Evolutionary conservation across 1,284 basidiomycete genomes (phyloP).

Genomic region (Pyrrhoderma lamaoense): DNA sequence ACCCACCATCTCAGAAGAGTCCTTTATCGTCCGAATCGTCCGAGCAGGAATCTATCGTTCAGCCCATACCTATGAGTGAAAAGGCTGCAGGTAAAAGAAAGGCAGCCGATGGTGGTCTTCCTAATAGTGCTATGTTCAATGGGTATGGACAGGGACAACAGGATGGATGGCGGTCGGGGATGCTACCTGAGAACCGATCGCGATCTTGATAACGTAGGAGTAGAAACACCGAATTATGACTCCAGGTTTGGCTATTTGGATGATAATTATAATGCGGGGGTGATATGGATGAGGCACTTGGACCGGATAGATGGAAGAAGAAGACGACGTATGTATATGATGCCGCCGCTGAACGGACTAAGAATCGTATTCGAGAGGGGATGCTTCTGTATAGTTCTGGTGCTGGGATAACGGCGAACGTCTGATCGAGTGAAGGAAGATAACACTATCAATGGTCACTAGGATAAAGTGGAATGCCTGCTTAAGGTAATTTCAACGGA

Average conservation of each 20-base stretch:
- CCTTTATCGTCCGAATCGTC: constrained; percentile 24
- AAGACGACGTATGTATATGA: constrained; percentile 66
- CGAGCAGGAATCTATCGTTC: constrained; percentile 21
- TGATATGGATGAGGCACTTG: no score
- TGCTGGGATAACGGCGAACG: no score
- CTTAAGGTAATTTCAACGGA: no score
- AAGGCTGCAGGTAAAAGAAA: constrained; percentile 77
- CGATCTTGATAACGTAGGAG: no score
- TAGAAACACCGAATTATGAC: no score
- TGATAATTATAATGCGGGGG: no score
- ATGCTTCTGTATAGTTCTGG: neutral
- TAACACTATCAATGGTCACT: no score
- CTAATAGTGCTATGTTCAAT: constrained; percentile 19
- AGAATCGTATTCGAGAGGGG: constrained; percentile 34
- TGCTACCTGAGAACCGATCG: no score
- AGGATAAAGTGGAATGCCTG: no score
- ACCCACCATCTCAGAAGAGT: constrained; percentile 12
- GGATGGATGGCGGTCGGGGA: no score
- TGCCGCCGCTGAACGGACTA: constrained; percentile 68
- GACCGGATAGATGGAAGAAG: constrained; percentile 1
- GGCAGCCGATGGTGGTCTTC: constrained; percentile 41
- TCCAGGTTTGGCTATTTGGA: no score
- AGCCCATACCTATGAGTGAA: constrained; percentile 40
- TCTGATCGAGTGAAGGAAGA: no score
- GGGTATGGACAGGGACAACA: neutral